phyloP scores from a whole-genome alignment of 441 rosid genomes.

The Eutrema salsugineum region DNA sequence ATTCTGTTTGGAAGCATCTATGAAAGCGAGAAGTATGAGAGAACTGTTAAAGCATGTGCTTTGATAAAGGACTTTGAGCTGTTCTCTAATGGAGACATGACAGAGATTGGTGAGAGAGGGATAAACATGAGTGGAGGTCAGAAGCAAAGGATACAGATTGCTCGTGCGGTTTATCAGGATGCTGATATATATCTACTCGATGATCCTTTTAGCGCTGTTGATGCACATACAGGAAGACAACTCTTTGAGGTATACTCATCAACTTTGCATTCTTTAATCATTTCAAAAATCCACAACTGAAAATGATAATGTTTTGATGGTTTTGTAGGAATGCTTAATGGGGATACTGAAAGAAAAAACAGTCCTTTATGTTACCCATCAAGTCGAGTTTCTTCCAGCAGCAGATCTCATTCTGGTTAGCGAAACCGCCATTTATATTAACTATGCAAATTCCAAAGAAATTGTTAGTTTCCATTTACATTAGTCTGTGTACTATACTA shows the following conservation, averaged over 20 bases:
- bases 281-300: not conserved
- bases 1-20: constrained; percentile 78
- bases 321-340: constrained; percentile 84
- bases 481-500: constrained; percentile 30
- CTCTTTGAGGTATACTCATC: constrained; percentile 66
- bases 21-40: constrained; percentile 52
- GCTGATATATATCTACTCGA: constrained; percentile 93
- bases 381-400: constrained; percentile 98
- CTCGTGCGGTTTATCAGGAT: constrained; percentile 94
- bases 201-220: constrained; percentile 99
- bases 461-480: not conserved
- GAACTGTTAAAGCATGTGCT: constrained; percentile 80
- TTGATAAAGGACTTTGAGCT: constrained; percentile 81
- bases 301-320: not conserved
- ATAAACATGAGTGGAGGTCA: constrained; percentile 99
- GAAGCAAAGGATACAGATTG: constrained; percentile 96
- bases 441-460: not conserved
- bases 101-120: constrained; percentile 98
- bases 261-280: not conserved
- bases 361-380: constrained; percentile 89
- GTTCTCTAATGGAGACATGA: constrained; percentile 74
- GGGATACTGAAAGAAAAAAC: constrained; percentile 86
- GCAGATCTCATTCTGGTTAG: constrained; percentile 97
- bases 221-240: constrained; percentile 95
- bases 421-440: not conserved